Base-by-base conservation (phyloP, 208 protist species). In the Endotrypanum monterogeii region DNA sequence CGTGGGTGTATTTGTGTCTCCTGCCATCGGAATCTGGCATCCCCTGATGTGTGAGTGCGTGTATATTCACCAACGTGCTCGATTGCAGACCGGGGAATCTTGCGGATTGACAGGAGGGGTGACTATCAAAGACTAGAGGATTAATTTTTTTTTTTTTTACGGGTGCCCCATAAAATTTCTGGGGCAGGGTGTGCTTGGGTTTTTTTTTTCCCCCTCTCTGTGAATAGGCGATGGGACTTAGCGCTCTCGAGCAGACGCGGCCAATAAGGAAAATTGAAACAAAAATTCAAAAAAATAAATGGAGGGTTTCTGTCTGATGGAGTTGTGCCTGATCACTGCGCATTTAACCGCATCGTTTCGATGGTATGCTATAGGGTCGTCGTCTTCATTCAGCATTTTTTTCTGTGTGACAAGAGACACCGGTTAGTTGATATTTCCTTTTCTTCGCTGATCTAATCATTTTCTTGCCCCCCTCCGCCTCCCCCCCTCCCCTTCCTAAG, bases 1-100 rank as follows among this genome's bases (percentile, higher is more conserved):
- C 54, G 56, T 58, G 20, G n/a, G 16, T 60, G n/a, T 48, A 18
- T 67, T 3, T 37, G 32, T 79, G 28, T 44, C 62, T 23, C n/a
- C 50, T 3, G 23, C 6, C 61, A 46, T 57, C 56, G 16, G 56
- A 39, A n/a, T 32, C 18, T 32, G 28, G 39, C 56, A 67, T 51
- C 32, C 57, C 54, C 56, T 41, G 60, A 75, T 65, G 51, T 63
- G 55, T 68, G 41, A 68, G 54, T 67, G 12, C 37, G 50, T 50
- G 60, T 66, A 6, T 66, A 9, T 46, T 16, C 28, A 41, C 32
- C 37, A 3, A n/a, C 28, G 8, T 63, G 60, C 14, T 35, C n/a
- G 61, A 30, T 1, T 18, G 30, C 25, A 16, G 8, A 16, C 55
- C 23, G 3, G 30, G 0, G 37, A 58, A 11, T 11, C 12, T 11